Percentiles rank a stretch among this genome's conserved stretches.
phyloP scores from a whole-genome alignment of 768 basidiomycete species.

The Tricholoma flavovirens region DNA sequence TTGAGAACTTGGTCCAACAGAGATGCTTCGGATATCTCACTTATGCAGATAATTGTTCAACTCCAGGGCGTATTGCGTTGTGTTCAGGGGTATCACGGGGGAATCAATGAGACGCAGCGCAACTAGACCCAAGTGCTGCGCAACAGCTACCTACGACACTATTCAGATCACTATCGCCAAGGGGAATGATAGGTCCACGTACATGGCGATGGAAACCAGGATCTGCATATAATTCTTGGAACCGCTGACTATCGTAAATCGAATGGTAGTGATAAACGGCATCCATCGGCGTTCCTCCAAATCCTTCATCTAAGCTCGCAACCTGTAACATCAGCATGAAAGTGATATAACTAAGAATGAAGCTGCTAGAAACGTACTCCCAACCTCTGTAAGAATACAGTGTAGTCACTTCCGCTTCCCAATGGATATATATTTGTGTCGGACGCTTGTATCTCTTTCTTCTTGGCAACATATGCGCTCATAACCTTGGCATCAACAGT shows the following conservation, averaged over 20 bases:
- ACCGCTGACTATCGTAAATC: conserved; percentile 66
- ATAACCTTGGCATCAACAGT: conserved; percentile 39
- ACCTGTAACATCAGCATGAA: conserved; percentile 21
- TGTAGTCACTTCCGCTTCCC: conserved; percentile 90
- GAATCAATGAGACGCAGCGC: conserved; percentile 58
- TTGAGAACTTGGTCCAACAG: neutral
- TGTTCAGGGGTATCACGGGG: conserved; percentile 66
- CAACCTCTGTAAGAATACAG: conserved; percentile 80
- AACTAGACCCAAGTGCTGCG: conserved; percentile 60
- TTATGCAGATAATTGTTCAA: conserved; percentile 55
- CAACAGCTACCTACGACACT: conserved; percentile 49
- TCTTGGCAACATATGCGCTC: conserved; percentile 31
- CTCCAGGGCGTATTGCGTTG: conserved; percentile 69
- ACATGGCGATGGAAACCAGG: conserved; percentile 73
- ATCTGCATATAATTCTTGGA: conserved; percentile 74
- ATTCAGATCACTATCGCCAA: neutral
- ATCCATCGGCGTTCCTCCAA: conserved; percentile 39
- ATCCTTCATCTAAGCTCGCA: conserved; percentile 40
- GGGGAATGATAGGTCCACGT: conserved; percentile 17
- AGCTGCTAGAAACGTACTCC: conserved; percentile 27
- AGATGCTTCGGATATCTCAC: conserved; percentile 29
- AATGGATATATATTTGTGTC: conserved; percentile 49
- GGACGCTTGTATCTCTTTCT: conserved; percentile 26
- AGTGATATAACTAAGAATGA: neutral
- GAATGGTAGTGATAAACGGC: conserved; percentile 75